Conservation (phyloP, 495 filamentous ascomycete genomes). For the Aspergillus nidulans region DNA sequence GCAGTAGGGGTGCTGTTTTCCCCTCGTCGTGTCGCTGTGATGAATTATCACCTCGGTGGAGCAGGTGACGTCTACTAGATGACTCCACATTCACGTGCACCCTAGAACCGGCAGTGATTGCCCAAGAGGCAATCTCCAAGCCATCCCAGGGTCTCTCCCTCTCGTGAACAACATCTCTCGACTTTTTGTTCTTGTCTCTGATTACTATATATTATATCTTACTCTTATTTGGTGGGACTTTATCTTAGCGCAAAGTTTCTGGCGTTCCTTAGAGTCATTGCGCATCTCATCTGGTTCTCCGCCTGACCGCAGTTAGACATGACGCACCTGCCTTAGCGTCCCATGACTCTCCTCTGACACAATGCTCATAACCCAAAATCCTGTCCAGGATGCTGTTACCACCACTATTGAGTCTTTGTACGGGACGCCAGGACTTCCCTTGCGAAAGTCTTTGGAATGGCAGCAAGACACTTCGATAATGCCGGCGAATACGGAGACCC, state of each 20-base stretch:
- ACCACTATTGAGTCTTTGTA: neutral
- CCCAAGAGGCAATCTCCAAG: neutral
- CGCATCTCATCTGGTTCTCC: slow-evolving; percentile 3
- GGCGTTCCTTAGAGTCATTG: neutral
- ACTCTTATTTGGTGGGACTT: neutral
- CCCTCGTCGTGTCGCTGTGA: too few species aligned
- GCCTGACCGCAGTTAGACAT: neutral
- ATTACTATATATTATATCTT: too few species aligned
- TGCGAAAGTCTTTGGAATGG: neutral
- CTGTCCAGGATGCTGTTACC: neutral
- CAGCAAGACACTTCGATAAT: slow-evolving; percentile 6
- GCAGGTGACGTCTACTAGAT: neutral
- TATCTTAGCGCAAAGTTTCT: too few species aligned
- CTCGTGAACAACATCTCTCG: neutral
- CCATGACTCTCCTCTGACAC: slow-evolving; percentile 1
- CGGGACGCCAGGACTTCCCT: neutral
- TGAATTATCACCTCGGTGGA: neutral
- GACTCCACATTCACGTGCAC: neutral
- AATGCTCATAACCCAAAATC: slow-evolving; percentile 10
- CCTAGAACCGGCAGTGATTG: neutral
- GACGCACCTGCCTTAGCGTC: neutral
- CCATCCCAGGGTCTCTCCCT: too few species aligned
- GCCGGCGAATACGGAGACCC: neutral
- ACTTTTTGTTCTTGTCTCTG: neutral
- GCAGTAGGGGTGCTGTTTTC: too few species aligned